A percentile compares a stretch with the other conserved stretches of the same genome.
Conservation (phyloP, 2,329 filamentous ascomycete species). For the Colletotrichum brevisporum region DNA sequence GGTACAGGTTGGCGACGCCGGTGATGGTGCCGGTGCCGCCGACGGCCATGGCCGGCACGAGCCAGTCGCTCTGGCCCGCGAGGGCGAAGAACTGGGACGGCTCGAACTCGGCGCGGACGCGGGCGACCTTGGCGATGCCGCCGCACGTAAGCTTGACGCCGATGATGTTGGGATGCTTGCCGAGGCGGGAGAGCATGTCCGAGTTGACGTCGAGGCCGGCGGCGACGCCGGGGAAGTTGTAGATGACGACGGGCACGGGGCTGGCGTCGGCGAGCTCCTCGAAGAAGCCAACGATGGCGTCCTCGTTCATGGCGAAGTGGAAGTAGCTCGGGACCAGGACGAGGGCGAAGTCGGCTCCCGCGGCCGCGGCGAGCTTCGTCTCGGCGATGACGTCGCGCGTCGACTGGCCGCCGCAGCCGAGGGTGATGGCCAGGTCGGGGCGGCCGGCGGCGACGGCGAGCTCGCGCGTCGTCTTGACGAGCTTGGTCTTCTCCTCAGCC, state of each 20-base stretch:
- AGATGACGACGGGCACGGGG: constrained; percentile 76
- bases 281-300: constrained; percentile 75
- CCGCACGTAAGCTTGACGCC: constrained; percentile 81
- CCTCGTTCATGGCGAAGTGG: constrained; percentile 72
- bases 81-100: constrained; percentile 75
- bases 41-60: constrained; percentile 71
- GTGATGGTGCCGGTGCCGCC: constrained; percentile 74
- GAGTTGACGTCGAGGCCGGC: constrained; percentile 78
- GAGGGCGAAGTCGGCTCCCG: constrained; percentile 77
- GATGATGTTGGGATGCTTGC: constrained; percentile 74
- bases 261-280: constrained; percentile 71
- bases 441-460: constrained; percentile 70
- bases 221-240: constrained; percentile 80
- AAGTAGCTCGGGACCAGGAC: constrained; percentile 82
- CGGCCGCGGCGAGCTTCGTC: constrained; percentile 71
- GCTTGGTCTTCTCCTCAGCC: constrained; percentile 72
- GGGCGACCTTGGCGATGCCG: constrained; percentile 79
- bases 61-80: constrained; percentile 81
- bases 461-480: constrained; percentile 73
- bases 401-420: constrained; percentile 76
- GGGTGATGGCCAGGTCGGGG: constrained; percentile 72
- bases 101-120: constrained; percentile 66
- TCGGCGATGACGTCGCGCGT: constrained; percentile 77
- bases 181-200: constrained; percentile 72
- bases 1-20: constrained; percentile 74